A percentile compares a stretch with the other conserved stretches of the same genome.
These are phyloP conservation scores for Ustulina deusta DNA, from an alignment of 2,329 filamentous ascomycete species.

Conservation along the genomic window DNA sequence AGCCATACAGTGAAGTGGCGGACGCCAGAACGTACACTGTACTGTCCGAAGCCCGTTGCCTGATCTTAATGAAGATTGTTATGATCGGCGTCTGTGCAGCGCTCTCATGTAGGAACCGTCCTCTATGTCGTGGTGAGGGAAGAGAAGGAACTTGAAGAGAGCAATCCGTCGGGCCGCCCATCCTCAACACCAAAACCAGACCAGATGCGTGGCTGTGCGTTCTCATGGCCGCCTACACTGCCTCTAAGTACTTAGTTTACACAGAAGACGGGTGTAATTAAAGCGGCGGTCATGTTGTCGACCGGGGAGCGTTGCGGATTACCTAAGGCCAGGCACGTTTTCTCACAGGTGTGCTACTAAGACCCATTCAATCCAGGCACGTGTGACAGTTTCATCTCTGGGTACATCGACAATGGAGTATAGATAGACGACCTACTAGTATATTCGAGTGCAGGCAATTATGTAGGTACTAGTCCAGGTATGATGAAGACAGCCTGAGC, in stretches of 20 bases:
- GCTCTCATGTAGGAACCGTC: too few species aligned
- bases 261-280: too few species aligned
- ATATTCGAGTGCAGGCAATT: too few species aligned
- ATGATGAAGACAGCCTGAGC: background rate
- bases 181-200: background rate
- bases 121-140: background rate
- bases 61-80: constrained; percentile 29
- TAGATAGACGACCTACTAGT: too few species aligned
- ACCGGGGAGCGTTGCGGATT: background rate
- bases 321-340: constrained; percentile 26
- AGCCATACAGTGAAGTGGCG: background rate
- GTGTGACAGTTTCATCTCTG: constrained; percentile 27
- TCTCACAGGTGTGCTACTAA: constrained; percentile 13
- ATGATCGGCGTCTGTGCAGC: constrained; percentile 24
- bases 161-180: background rate
- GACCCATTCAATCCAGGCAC: constrained; percentile 19
- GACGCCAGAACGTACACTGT: background rate
- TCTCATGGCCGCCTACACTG: background rate
- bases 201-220: background rate
- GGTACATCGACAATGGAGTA: too few species aligned
- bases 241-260: too few species aligned
- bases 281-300: background rate
- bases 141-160: constrained; percentile 1
- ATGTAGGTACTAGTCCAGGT: background rate
- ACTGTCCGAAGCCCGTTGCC: constrained; percentile 8